Conservation (phyloP, 106 monocot species). For the Xerophyta viscosa region DNA sequence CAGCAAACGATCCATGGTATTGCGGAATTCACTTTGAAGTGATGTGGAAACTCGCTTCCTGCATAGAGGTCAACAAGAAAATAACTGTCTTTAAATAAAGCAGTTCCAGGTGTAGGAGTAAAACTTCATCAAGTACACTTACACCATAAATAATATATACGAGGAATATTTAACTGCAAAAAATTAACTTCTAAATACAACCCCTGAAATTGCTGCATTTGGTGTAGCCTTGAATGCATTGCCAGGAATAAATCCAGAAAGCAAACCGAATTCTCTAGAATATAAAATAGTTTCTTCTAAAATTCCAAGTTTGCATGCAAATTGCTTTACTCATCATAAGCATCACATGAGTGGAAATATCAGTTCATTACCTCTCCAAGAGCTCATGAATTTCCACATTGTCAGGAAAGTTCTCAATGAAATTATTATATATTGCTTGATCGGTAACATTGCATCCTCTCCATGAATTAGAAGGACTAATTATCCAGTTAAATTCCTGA, state of each 20-base stretch:
- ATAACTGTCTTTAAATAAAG: background rate
- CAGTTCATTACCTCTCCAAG: conserved; percentile 34
- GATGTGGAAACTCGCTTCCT: conserved; percentile 52
- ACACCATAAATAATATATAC: too few relatives aligned
- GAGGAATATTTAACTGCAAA: too few relatives aligned
- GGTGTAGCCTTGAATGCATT: too few relatives aligned
- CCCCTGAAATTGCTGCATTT: too few relatives aligned
- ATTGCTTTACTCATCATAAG: background rate
- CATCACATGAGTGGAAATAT: background rate
- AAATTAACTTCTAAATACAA: too few relatives aligned
- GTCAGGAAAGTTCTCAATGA: conserved; percentile 32
- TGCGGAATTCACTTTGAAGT: conserved; percentile 44
- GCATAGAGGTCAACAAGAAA: conserved; percentile 1
- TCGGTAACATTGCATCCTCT: conserved; percentile 10
- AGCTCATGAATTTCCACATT: conserved; percentile 50
- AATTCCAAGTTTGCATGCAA: too few relatives aligned
- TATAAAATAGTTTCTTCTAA: too few relatives aligned
- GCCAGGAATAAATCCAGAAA: too few relatives aligned
- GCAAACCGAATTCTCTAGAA: too few relatives aligned
- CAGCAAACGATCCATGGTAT: conserved; percentile 45
- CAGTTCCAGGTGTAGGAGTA: too few relatives aligned
- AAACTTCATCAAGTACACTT: too few relatives aligned
- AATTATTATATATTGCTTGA: conserved; percentile 1
- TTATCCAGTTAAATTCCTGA: conserved; percentile 17
- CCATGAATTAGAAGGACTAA: conserved; percentile 23